Percentiles rank a stretch among this genome's conserved stretches.
Conservation (phyloP, 768 basidiomycete genomes). For the Phaeotremella skinneri region DNA sequence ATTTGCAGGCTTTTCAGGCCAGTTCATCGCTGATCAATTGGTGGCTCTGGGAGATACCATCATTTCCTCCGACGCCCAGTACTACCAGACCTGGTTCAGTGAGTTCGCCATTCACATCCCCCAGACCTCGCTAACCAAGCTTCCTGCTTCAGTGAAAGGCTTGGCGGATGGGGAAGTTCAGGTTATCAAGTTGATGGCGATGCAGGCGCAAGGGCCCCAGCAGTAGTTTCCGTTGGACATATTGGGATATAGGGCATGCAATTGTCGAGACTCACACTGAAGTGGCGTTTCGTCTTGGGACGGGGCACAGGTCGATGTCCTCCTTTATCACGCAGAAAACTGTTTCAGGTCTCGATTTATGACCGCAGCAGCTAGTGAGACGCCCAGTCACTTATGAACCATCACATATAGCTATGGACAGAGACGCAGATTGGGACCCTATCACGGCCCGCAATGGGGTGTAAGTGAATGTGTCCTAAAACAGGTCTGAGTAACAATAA, state of each 20-base stretch:
- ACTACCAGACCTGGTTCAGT: slow-evolving; percentile 57
- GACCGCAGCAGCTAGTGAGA: too few relatives aligned
- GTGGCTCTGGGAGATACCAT: slow-evolving; percentile 51
- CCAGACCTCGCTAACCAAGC: background rate
- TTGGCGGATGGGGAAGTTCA: slow-evolving; percentile 56
- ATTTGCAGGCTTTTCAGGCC: slow-evolving; percentile 62
- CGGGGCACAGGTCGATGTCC: too few relatives aligned
- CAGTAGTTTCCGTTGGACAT: background rate
- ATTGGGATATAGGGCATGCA: too few relatives aligned
- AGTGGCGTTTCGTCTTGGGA: too few relatives aligned
- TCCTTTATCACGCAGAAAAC: too few relatives aligned
- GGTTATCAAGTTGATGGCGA: slow-evolving; percentile 24
- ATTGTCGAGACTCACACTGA: too few relatives aligned
- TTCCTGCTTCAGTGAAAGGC: slow-evolving; percentile 51
- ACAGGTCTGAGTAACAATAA: background rate
- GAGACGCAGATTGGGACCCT: slow-evolving; percentile 3
- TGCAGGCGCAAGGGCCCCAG: background rate
- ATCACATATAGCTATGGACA: background rate
- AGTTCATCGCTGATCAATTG: slow-evolving; percentile 60
- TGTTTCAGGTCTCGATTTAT: too few relatives aligned
- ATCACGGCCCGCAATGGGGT: slow-evolving; percentile 5
- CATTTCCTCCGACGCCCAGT: slow-evolving; percentile 44
- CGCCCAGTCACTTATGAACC: too few relatives aligned
- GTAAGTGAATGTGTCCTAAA: slow-evolving; percentile 5
- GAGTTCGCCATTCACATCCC: slow-evolving; percentile 2